Evolutionary conservation across 768 basidiomycete species (phyloP).

Genomic region (Boletus tylopilopsis): DNA sequence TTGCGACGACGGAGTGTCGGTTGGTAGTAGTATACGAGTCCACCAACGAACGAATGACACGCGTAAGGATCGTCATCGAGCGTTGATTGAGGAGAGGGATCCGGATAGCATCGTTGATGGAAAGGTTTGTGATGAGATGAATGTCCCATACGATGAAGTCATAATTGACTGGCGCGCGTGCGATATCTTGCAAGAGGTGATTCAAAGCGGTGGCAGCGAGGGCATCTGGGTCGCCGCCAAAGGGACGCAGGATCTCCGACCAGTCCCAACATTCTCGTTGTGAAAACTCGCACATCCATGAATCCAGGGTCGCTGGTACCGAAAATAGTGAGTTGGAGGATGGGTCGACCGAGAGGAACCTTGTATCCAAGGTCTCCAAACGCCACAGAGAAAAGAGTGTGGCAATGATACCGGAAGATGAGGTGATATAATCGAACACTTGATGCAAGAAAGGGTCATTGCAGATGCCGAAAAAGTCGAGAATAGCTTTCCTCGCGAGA

Average conservation of each 20-base stretch:
- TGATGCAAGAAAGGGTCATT: slow-evolving; percentile 11
- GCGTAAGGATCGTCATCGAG: slow-evolving; percentile 17
- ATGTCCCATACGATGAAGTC: slow-evolving; percentile 30
- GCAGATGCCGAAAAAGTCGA: slow-evolving; percentile 22
- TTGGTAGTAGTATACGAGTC: slow-evolving; percentile 1
- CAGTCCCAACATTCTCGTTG: slow-evolving; percentile 24
- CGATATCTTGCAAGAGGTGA: slow-evolving; percentile 24
- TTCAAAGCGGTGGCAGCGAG: slow-evolving; percentile 23
- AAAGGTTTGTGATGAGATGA: slow-evolving; percentile 26
- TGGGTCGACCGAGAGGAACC: slow-evolving; percentile 13
- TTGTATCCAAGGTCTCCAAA: slow-evolving; percentile 18
- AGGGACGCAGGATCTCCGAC: slow-evolving; percentile 24
- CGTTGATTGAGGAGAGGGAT: slow-evolving; percentile 20
- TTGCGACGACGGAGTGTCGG: slow-evolving; percentile 16
- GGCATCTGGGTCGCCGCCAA: slow-evolving; percentile 13
- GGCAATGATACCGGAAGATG: slow-evolving; percentile 16
- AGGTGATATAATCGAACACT: slow-evolving; percentile 15
- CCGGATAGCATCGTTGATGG: slow-evolving; percentile 23
- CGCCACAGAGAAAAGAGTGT: slow-evolving; percentile 28
- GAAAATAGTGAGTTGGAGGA: slow-evolving; percentile 1
- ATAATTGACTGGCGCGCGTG: slow-evolving; percentile 19
- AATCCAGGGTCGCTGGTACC: slow-evolving; percentile 19
- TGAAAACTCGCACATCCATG: slow-evolving; percentile 27
- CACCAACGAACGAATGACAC: slow-evolving; percentile 16
- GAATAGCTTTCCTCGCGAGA: slow-evolving; percentile 15